These are phyloP conservation scores for Vishniacozyma victoriae DNA, from an alignment of 768 basidiomycete genomes.

Conservation along the genomic window DNA sequence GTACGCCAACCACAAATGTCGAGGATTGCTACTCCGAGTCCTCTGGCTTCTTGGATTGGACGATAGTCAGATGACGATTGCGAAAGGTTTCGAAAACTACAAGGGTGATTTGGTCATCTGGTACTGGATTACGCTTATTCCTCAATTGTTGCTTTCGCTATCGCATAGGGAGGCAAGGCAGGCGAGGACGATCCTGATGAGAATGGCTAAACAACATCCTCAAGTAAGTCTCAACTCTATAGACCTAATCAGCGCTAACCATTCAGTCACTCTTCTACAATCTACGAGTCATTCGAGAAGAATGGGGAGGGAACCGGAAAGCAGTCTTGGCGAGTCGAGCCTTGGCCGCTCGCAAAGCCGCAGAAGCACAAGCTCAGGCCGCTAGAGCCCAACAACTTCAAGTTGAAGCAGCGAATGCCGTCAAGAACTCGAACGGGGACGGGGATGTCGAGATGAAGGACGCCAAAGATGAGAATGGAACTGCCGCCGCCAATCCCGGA, in stretches of 20 bases:
- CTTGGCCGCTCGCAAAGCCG: slow-evolving; percentile 18
- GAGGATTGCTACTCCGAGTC: slow-evolving; percentile 82
- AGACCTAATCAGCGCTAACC: background rate
- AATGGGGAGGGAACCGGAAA: slow-evolving; percentile 51
- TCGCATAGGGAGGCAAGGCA: slow-evolving; percentile 89
- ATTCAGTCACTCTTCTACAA: slow-evolving; percentile 94
- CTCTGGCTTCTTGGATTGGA: slow-evolving; percentile 96
- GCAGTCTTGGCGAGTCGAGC: slow-evolving; percentile 34
- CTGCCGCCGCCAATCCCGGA: slow-evolving; percentile 4
- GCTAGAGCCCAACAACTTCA: slow-evolving; percentile 13
- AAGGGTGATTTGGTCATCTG: slow-evolving; percentile 94
- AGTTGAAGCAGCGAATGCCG: slow-evolving; percentile 44
- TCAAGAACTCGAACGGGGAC: slow-evolving; percentile 25
- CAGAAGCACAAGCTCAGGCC: slow-evolving; percentile 20
- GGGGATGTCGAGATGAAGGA: slow-evolving; percentile 18
- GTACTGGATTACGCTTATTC: slow-evolving; percentile 98
- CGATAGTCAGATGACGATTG: slow-evolving; percentile 53
- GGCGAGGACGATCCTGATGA: slow-evolving; percentile 78
- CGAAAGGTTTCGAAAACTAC: slow-evolving; percentile 70
- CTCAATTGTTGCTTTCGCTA: slow-evolving; percentile 83
- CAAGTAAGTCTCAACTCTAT: slow-evolving; percentile 57
- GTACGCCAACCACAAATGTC: slow-evolving; percentile 87
- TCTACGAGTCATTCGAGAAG: slow-evolving; percentile 74
- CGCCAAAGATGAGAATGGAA: slow-evolving; percentile 21
- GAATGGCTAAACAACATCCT: slow-evolving; percentile 83